Evolutionary conservation across 2,329 filamentous ascomycete genomes (phyloP).

Genomic region (Verticillium nubilum): DNA sequence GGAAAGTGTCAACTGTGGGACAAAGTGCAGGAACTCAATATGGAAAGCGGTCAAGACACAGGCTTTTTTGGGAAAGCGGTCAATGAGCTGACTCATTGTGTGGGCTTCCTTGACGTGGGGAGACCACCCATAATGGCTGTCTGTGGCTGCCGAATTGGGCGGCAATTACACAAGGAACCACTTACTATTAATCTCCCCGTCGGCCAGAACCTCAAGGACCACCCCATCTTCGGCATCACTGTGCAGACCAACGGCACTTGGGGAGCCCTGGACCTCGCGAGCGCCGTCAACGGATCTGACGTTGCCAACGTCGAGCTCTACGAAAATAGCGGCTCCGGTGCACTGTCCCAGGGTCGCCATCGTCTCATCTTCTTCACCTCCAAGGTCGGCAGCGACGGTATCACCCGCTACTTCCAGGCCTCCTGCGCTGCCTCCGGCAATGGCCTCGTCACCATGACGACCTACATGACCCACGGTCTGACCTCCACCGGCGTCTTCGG

Average conservation of each 20-base stretch:
- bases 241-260: constrained; percentile 20
- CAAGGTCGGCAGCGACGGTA: constrained; percentile 33
- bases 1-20: no score
- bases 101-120: background rate
- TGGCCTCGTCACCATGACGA: constrained; percentile 37
- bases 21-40: background rate
- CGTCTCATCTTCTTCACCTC: constrained; percentile 42
- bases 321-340: constrained; percentile 25
- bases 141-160: background rate
- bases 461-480: constrained; percentile 46
- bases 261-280: constrained; percentile 20
- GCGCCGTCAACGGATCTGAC: constrained; percentile 16
- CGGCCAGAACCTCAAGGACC: constrained; percentile 31
- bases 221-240: constrained; percentile 22
- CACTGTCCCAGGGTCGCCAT: constrained; percentile 39
- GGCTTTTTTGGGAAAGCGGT: background rate
- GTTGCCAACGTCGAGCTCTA: constrained; percentile 22
- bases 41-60: background rate
- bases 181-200: constrained; percentile 32
- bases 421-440: constrained; percentile 36
- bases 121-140: background rate
- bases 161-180: background rate
- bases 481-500: constrained; percentile 39
- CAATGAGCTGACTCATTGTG: background rate
- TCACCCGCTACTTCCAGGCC: constrained; percentile 33